Base-by-base conservation (phyloP, 1,284 basidiomycete species). In the Microbotryum lychnidis-dioicae region DNA sequence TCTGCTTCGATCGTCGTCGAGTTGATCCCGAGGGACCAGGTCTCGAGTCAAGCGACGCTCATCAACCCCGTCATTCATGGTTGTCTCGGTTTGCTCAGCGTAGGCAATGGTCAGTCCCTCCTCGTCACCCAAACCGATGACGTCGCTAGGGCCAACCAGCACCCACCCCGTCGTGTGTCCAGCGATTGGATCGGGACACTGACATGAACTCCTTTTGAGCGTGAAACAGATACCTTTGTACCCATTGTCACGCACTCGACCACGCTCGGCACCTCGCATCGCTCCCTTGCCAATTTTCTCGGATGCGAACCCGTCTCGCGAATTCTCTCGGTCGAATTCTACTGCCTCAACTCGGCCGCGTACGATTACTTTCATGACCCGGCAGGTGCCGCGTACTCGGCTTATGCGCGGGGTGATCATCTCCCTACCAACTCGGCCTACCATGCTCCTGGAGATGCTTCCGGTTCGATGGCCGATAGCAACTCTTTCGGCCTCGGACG, bases 191-290 rank as follows among this genome's bases (percentile, higher is more conserved):
- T 25, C 37, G n/a, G n/a, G 20, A n/a, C 50, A 25, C 54, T 42
- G 27, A 42, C 27, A 20, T 14, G 37, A 48, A 1, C 55, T 6
- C n/a, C 10, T 33, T 33, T 25, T 3, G 16, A 16, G 5, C 37
- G 3, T 12, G 9, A 9, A 42, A 16, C 62, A 91, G 89, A 91
- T 67, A 80, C 87, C 57, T 91, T 91, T 74, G 79, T 91, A 33
- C 85, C 85, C 16, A 79, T 89, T 47, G 80, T 91, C 61, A 86
- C 84, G 3, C 82, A 84, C 52, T 82, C 87, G 10, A 84, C 81
- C n/a, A 82, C 87, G 68, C 76, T 91, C 50, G 88, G 87, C n/a
- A 59, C 65, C 7, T 45, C 61, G 2, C 61, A 64, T 37, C 55
- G 58, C 29, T 60, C 56, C 27, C 45, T 57, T 6, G 49, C 64